These are phyloP conservation scores for Ophiostoma sp. DNA, from an alignment of 2,329 filamentous ascomycete species.

Conservation along the genomic window DNA sequence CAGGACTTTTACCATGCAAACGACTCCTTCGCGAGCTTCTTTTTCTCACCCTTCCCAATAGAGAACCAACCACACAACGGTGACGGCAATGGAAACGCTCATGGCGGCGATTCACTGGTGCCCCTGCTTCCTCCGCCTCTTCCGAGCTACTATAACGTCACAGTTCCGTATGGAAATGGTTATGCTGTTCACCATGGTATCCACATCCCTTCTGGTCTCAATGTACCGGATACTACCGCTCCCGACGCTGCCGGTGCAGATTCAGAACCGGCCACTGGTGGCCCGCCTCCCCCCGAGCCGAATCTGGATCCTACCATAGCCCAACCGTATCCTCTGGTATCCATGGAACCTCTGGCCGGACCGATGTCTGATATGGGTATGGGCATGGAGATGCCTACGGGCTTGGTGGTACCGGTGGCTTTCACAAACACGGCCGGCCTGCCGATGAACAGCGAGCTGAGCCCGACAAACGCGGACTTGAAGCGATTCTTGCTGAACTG, in stretches of 20 bases:
- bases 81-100: background rate
- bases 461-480: slow-evolving; percentile 2
- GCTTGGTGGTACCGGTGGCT: background rate
- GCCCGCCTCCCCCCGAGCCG: background rate
- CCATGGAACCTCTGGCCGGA: background rate
- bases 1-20: background rate
- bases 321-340: background rate
- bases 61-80: background rate
- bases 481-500: slow-evolving; percentile 9
- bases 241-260: background rate
- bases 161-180: background rate
- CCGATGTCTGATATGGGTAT: background rate
- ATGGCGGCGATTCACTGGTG: background rate
- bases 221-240: background rate
- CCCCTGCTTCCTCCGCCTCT: background rate
- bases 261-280: background rate
- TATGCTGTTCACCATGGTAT: background rate
- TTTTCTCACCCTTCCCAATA: background rate
- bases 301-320: background rate
- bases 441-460: background rate
- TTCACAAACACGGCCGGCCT: slow-evolving; percentile 2
- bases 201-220: background rate
- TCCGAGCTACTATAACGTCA: slow-evolving; percentile 1
- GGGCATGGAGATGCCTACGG: background rate
- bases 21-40: background rate